Base-by-base conservation (phyloP, 2,329 filamentous ascomycete genomes). In the Pseudopithomyces maydicus region DNA sequence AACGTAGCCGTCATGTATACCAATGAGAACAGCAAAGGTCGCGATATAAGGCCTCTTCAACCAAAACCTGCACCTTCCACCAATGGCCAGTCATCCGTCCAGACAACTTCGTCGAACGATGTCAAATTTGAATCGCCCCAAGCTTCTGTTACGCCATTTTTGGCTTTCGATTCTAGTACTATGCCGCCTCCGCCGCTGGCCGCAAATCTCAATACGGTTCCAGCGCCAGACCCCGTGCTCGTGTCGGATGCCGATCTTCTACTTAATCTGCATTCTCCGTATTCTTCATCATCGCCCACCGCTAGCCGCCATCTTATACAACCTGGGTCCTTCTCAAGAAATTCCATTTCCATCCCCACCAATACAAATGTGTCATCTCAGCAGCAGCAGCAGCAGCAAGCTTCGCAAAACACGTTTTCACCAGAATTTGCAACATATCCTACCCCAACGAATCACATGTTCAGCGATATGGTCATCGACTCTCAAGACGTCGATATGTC, bases 1-100 rank as follows among this genome's bases (percentile, higher is more conserved):
- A 95, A 91, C 69, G 79, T 96, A 4, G 93, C 91, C 1, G 84
- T 94, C 54, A 85, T 96, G 70, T 96, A 92, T 71, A 88, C 90
- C 57, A 87, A 82, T 55, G 77, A 79, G 20, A 69, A 66, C 62
- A 63, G 67, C 63, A 63, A 62, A 32, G 52, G 52, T 4, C 67
- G 70, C 23, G 68, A 70, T 11, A 42, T 54, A n/a, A 74, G 67
- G 47, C 36, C 57, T 23, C 19, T 41, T 11, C 52, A 53, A 22
- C 26, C 62, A 39, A 76, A 41, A 54, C 73, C 54, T 12, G 64
- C 67, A 54, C 66, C 54, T 8, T 57, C 55, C 14, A 58, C 62
- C 11, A 69, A 55, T 8, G 64, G 59, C 3, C 67, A 68, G 14
- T 64, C 70, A 2, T 73, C 73, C 0, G 72, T 74, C 15, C 66